Percentiles rank a stretch among this genome's conserved stretches.
These are phyloP conservation scores for Tuctoria greenei DNA, from an alignment of 176 grass and related monocot species.

Conservation along the genomic window DNA sequence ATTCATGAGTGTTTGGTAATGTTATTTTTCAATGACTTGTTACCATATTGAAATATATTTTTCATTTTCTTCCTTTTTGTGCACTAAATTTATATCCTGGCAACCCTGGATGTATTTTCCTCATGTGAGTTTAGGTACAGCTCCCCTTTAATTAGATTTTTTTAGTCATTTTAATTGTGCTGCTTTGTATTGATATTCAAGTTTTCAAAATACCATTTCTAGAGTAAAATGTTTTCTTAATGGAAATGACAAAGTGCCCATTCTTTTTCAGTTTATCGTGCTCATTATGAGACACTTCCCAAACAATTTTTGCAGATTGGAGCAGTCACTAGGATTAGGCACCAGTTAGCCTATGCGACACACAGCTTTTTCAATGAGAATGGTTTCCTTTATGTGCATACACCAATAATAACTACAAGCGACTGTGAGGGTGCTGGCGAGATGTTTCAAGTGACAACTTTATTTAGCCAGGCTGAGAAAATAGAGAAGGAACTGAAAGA, in stretches of 20 bases:
- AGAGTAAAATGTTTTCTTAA: too few relatives aligned
- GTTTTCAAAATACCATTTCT: not conserved
- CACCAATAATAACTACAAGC: constrained; percentile 88
- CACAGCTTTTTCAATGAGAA: constrained; percentile 74
- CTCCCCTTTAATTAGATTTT: too few relatives aligned
- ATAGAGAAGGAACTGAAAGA: constrained; percentile 74
- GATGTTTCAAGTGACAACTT: constrained; percentile 92
- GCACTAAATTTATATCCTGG: not conserved
- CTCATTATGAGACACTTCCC: not conserved
- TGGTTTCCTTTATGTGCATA: constrained; percentile 82
- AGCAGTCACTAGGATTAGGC: constrained; percentile 70
- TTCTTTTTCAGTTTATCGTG: too few relatives aligned
- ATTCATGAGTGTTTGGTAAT: not conserved
- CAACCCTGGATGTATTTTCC: not conserved
- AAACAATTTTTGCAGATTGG: constrained; percentile 65
- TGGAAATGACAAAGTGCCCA: too few relatives aligned
- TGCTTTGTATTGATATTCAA: not conserved
- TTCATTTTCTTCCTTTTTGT: not conserved
- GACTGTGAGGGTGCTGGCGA: constrained; percentile 96
- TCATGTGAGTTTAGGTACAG: too few relatives aligned
- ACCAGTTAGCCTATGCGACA: constrained; percentile 79
- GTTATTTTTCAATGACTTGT: not conserved
- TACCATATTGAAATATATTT: not conserved
- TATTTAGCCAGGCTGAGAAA: constrained; percentile 84
- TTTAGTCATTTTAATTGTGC: not conserved